Evolutionary conservation across 139 green algal species (phyloP).

Genomic region (Chlorella vulgaris): DNA sequence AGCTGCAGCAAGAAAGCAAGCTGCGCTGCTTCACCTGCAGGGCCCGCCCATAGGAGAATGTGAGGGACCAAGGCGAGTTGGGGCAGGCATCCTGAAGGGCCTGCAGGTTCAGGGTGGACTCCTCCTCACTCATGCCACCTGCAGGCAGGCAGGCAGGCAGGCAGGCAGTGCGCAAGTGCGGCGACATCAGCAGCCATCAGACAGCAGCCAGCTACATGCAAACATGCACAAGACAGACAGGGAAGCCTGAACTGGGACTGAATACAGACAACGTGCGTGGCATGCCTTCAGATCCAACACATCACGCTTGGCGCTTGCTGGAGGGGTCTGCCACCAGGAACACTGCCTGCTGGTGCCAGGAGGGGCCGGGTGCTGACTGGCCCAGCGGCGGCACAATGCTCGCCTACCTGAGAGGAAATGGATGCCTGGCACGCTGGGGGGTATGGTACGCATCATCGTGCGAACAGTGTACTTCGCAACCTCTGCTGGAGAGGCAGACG

Average conservation of each 20-base stretch:
- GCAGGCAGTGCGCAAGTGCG: background rate
- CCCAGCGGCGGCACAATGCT: too few relatives aligned
- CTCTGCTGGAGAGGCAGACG: conserved; percentile 55
- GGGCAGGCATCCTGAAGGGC: conserved; percentile 68
- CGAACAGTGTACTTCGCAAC: conserved; percentile 84
- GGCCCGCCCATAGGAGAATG: conserved; percentile 90
- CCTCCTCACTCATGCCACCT: conserved; percentile 82
- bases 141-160: background rate
- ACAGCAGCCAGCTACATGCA: too few relatives aligned
- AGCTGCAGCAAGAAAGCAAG: too few relatives aligned
- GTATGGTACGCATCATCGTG: conserved; percentile 83
- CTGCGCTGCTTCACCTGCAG: conserved; percentile 62
- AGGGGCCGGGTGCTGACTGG: too few relatives aligned
- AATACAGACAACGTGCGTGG: too few relatives aligned
- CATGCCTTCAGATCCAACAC: too few relatives aligned
- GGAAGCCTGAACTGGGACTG: too few relatives aligned
- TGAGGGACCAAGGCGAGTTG: conserved; percentile 88
- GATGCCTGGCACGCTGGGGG: conserved; percentile 48
- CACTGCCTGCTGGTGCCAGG: too few relatives aligned
- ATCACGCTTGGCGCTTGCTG: too few relatives aligned
- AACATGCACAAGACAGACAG: too few relatives aligned
- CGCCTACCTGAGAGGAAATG: conserved; percentile 59
- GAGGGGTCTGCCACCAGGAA: too few relatives aligned
- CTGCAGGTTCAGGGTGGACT: conserved; percentile 88
- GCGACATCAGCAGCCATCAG: too few relatives aligned